phyloP scores from a whole-genome alignment of 495 filamentous ascomycete species.

The Cryomyces minteri region DNA sequence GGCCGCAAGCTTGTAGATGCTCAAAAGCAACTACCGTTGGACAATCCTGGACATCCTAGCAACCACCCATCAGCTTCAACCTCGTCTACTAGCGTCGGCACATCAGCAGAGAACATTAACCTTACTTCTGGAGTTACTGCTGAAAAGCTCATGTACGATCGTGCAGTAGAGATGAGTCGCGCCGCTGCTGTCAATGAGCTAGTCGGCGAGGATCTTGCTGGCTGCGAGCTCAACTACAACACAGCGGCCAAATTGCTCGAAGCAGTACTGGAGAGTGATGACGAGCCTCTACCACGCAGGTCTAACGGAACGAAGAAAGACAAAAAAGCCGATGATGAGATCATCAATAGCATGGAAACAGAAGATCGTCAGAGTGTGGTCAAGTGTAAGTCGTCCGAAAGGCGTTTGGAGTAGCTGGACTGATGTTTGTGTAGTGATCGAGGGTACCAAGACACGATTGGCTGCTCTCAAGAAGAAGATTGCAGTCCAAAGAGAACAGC shows the following conservation, averaged over 20 bases:
- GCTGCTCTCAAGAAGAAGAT: conserved; percentile 20
- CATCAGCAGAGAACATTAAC: conserved; percentile 44
- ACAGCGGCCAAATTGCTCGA: conserved; percentile 89
- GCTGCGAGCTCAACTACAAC: conserved; percentile 82
- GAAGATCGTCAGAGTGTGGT: conserved; percentile 24
- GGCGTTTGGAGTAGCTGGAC: neutral
- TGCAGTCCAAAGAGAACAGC: neutral
- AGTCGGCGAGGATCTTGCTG: conserved; percentile 69
- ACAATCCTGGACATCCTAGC: conserved; percentile 70
- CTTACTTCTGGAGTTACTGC: conserved; percentile 67
- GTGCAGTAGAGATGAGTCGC: conserved; percentile 89
- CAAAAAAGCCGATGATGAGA: conserved; percentile 11
- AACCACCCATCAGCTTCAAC: conserved; percentile 43
- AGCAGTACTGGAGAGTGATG: conserved; percentile 77
- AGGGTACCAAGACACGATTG: conserved; percentile 17
- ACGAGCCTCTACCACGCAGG: conserved; percentile 26
- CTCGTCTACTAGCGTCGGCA: conserved; percentile 27
- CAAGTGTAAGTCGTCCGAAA: conserved; percentile 17
- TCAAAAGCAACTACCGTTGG: conserved; percentile 63
- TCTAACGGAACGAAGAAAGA: conserved; percentile 9
- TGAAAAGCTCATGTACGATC: conserved; percentile 95
- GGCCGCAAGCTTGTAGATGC: conserved; percentile 71
- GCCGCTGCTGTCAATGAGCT: conserved; percentile 90
- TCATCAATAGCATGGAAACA: conserved; percentile 19
- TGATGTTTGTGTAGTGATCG: conserved; percentile 17